Base-by-base conservation (phyloP, 352 stramenopile genomes). In the Saprolegnia diclina region DNA sequence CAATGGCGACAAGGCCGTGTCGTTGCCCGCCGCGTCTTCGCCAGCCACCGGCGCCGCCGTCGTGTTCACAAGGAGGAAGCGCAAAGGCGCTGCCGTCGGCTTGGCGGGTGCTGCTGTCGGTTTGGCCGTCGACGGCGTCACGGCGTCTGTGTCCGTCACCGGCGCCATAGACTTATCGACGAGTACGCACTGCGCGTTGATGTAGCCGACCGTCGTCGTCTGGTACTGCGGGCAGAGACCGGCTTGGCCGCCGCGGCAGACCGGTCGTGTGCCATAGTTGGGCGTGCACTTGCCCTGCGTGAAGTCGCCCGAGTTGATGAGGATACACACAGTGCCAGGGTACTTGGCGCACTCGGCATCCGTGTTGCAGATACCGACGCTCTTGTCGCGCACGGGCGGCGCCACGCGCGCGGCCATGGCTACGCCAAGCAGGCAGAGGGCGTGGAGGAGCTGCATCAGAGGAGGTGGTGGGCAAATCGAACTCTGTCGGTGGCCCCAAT, bases 131-230 rank as follows among this genome's bases (percentile, higher is more conserved):
- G 46, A 19, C 32, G 45, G 62, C 10, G 29, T 45, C 5, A 45
- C 21, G 22, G 37, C 57, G 29, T 54, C 40, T 3, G 29, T 64
- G 40, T 37, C 42, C 13, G 57, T 66, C 13, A 19, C 40, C 13
- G 29, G 29, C 38, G 52, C 37, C n/a, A 26, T 16, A 6, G 63
- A 77, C 73, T 90, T 82, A 16, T 83, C 79, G 29, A 90, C 82
- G 32, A 94, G 90, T 3, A 94, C 76, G 59, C 86, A 94, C 72
- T 94, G 86, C 22, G 85, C 79, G 65, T 94, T 92, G 16, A 94
- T 54, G 74, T 89, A 92, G 42, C 82, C 77, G 38, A 82, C 72
- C 56, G 91, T 82, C 13, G 76, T 68, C 55, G 76, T 85, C 73
- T 94, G 86, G 73, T 84, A 94, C 13, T 85, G 91, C 48, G 86